These are phyloP conservation scores for Chrysopogon serrulatus DNA, from an alignment of 176 grass and related monocot species.

Conservation along the genomic window DNA sequence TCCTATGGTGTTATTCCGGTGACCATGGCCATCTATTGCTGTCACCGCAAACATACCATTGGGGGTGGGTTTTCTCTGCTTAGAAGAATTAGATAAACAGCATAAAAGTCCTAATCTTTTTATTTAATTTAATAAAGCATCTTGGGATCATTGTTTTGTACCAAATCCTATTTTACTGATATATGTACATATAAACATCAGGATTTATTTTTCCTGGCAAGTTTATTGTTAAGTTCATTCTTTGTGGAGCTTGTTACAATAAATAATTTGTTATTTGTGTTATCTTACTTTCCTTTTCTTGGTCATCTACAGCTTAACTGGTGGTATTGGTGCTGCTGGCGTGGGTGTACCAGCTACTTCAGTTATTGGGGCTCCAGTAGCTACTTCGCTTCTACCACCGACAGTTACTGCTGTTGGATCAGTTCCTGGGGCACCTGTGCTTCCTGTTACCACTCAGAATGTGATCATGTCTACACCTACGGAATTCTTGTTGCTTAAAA, in stretches of 20 bases:
- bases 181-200: neutral
- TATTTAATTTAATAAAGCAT: too few species aligned
- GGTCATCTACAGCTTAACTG: slow-evolving; percentile 50
- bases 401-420: slow-evolving; percentile 46
- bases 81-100: neutral
- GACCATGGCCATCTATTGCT: neutral
- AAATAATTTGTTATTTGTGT: neutral
- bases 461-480: slow-evolving; percentile 46
- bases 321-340: slow-evolving; percentile 56
- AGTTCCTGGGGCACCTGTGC: slow-evolving; percentile 50
- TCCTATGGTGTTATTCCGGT: neutral
- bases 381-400: slow-evolving; percentile 44
- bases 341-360: slow-evolving; percentile 46
- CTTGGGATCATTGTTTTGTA: neutral
- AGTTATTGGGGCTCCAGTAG: slow-evolving; percentile 41
- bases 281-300: slow-evolving; percentile 6
- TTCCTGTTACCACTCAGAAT: slow-evolving; percentile 45
- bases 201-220: neutral
- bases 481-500: slow-evolving; percentile 86
- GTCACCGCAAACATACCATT: neutral
- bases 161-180: neutral
- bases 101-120: neutral
- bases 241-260: neutral
- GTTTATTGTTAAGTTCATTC: neutral
- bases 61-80: neutral